Conservation (phyloP, 1,284 basidiomycete genomes). For the Vanrija sp. region DNA sequence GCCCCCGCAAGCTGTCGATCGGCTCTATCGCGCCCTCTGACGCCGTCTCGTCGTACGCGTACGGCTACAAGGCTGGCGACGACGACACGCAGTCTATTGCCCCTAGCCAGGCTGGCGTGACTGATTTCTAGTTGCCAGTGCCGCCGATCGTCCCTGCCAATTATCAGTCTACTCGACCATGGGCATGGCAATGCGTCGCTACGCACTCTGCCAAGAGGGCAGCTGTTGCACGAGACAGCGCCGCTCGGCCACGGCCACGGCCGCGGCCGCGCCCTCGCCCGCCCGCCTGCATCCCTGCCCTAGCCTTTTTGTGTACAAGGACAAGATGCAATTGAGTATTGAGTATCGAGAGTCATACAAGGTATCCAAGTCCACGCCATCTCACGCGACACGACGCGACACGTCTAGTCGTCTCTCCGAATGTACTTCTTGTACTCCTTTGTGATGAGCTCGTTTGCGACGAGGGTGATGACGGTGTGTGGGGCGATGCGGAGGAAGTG, state of each 20-base stretch:
- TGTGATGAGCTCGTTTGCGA: slow-evolving; percentile 78
- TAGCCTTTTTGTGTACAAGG: not conserved
- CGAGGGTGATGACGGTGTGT: slow-evolving; percentile 80
- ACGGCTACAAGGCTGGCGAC: slow-evolving; percentile 48
- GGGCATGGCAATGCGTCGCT: not conserved
- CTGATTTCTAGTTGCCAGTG: slow-evolving; percentile 43
- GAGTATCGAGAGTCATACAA: not conserved
- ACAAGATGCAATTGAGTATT: too few species aligned
- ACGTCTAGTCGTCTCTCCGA: not conserved
- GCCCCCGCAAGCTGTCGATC: slow-evolving; percentile 61
- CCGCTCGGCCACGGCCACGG: not conserved
- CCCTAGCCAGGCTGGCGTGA: slow-evolving; percentile 49
- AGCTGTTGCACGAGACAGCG: not conserved
- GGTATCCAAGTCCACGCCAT: too few species aligned
- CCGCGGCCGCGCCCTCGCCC: not conserved
- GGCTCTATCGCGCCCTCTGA: slow-evolving; percentile 59
- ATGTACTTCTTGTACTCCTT: slow-evolving; percentile 57
- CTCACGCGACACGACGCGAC: not conserved
- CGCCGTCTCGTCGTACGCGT: slow-evolving; percentile 40
- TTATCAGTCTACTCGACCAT: not conserved
- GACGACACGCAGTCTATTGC: slow-evolving; percentile 46
- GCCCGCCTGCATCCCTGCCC: not conserved
- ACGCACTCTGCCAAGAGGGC: not conserved
- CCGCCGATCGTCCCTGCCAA: not conserved
- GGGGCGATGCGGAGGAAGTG: slow-evolving; percentile 89